Conservation (phyloP, 1,284 basidiomycete species). For the Bjerkandera adusta region DNA sequence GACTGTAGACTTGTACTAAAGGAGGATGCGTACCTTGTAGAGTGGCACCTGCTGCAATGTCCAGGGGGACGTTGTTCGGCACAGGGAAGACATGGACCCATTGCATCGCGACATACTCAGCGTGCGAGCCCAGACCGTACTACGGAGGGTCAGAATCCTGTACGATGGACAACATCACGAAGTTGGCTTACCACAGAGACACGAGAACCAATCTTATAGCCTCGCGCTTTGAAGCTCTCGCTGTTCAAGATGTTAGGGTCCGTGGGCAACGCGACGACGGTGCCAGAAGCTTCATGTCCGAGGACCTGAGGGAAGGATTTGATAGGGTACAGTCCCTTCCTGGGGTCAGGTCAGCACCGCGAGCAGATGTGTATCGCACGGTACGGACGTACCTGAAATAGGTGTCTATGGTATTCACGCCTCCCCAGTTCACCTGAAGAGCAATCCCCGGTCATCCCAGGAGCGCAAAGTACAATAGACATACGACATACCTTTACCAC, state of each 20-base stretch:
- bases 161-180: background rate
- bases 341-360: slow-evolving; percentile 9
- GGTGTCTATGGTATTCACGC: slow-evolving; percentile 91
- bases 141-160: slow-evolving; percentile 5
- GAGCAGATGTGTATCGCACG: background rate
- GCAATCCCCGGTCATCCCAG: slow-evolving; percentile 19
- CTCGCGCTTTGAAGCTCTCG: slow-evolving; percentile 35
- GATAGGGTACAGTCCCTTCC: slow-evolving; percentile 36
- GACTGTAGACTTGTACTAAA: background rate
- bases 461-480: slow-evolving; percentile 17
- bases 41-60: slow-evolving; percentile 64
- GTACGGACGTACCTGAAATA: slow-evolving; percentile 52
- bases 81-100: slow-evolving; percentile 64
- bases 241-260: slow-evolving; percentile 33
- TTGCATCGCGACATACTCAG: slow-evolving; percentile 73
- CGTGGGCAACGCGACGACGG: slow-evolving; percentile 50
- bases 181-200: slow-evolving; percentile 37
- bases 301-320: slow-evolving; percentile 52
- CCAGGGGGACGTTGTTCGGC: slow-evolving; percentile 59
- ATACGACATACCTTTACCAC: slow-evolving; percentile 67
- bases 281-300: slow-evolving; percentile 61
- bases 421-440: slow-evolving; percentile 60
- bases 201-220: slow-evolving; percentile 42
- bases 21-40: slow-evolving; percentile 63
- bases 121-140: slow-evolving; percentile 49